These are phyloP conservation scores for Annona cherimola DNA, from an alignment of 164 flowering plant species.

Conservation along the genomic window DNA sequence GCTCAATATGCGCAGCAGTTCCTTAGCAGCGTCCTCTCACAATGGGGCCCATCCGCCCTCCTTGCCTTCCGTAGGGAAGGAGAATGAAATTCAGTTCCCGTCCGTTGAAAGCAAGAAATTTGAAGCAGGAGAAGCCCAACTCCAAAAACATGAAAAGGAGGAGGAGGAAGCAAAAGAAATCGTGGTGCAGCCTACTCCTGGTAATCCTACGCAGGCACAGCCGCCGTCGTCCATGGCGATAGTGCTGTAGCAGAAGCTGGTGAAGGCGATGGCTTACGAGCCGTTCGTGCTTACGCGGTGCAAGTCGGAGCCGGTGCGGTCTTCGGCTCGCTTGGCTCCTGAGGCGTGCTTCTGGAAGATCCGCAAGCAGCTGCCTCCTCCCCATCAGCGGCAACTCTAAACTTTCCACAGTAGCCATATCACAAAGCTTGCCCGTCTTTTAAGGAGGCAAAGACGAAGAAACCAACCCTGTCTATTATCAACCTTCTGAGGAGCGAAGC, in stretches of 20 bases:
- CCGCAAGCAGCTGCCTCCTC: constrained; percentile 61
- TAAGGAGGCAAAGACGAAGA: too few species aligned
- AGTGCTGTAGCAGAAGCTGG: constrained; percentile 65
- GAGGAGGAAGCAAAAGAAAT: constrained; percentile 14
- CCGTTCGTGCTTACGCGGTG: constrained; percentile 82
- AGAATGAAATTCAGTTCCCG: constrained; percentile 3
- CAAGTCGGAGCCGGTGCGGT: constrained; percentile 92
- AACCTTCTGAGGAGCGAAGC: too few species aligned
- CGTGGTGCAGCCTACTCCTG: constrained; percentile 42
- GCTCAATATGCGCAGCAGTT: constrained; percentile 34
- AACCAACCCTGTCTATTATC: too few species aligned
- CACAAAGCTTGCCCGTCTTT: too few species aligned
- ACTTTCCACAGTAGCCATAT: too few species aligned
- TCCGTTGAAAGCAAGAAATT: not conserved
- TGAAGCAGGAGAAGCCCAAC: not conserved
- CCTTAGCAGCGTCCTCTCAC: constrained; percentile 72
- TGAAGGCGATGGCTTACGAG: constrained; percentile 50
- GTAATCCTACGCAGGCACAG: constrained; percentile 28
- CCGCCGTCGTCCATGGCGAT: constrained; percentile 43
- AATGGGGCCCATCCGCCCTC: constrained; percentile 75
- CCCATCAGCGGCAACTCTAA: too few species aligned
- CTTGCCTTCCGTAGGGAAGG: constrained; percentile 20
- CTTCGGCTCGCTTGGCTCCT: constrained; percentile 58
- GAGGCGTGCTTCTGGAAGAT: constrained; percentile 82
- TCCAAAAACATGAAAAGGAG: not conserved